These are phyloP conservation scores for Karstenula rhodostoma DNA, from an alignment of 2,329 filamentous ascomycete species.

Conservation along the genomic window DNA sequence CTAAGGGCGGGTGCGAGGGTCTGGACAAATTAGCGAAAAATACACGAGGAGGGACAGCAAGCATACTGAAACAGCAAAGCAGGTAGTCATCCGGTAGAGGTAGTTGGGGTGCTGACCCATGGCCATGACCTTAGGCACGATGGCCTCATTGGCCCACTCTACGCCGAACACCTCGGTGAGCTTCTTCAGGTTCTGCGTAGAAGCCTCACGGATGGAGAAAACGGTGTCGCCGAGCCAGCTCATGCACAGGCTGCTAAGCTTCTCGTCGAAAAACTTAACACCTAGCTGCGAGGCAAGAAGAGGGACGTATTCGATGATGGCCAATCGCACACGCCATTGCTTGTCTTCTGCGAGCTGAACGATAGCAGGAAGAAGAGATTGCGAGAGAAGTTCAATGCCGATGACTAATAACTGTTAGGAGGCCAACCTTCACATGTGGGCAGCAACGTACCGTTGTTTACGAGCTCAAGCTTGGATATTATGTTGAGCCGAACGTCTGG, in stretches of 20 bases:
- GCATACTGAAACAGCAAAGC: conserved; percentile 96
- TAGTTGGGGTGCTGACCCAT: conserved; percentile 99
- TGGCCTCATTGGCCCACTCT: conserved; percentile 95
- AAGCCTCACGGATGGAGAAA: conserved; percentile 97
- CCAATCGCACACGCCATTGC: conserved; percentile 96
- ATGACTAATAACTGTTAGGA: conserved; percentile 70
- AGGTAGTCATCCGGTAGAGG: conserved; percentile 99
- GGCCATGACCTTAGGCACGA: conserved; percentile 97
- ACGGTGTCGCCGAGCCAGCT: conserved; percentile 98
- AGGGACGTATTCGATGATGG: conserved; percentile 99
- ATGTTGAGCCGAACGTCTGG: conserved; percentile 98
- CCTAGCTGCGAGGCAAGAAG: conserved; percentile 94
- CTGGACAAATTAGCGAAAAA: conserved; percentile 58
- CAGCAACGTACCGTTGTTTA: conserved; percentile 80
- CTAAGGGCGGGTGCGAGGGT: conserved; percentile 93
- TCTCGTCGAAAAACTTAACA: conserved; percentile 98
- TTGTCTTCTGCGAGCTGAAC: conserved; percentile 98
- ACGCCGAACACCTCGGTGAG: conserved; percentile 98
- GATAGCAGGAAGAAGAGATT: conserved; percentile 95
- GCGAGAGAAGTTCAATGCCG: conserved; percentile 94
- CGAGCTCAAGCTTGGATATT: conserved; percentile 98
- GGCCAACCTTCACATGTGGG: not conserved
- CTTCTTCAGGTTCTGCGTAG: conserved; percentile 97
- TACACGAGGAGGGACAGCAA: not conserved
- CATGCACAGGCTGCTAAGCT: conserved; percentile 95